Percentiles rank a stretch among this genome's conserved stretches.
phyloP scores from a whole-genome alignment of 495 filamentous ascomycete genomes.

The Aspergillus diversus region DNA sequence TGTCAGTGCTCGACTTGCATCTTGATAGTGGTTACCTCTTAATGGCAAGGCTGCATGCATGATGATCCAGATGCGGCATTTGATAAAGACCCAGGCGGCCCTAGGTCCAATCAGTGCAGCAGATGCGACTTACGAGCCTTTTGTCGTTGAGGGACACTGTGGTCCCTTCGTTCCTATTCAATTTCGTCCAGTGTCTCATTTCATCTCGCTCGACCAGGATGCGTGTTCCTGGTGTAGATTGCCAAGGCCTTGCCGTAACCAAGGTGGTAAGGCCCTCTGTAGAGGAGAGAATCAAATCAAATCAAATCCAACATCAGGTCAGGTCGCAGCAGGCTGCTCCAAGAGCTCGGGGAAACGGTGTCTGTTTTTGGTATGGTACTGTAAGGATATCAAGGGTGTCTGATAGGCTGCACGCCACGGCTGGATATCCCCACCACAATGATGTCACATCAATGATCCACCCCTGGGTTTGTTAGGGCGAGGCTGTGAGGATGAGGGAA shows the following conservation, averaged over 20 bases:
- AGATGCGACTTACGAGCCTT: not conserved
- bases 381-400: not conserved
- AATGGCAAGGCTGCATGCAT: constrained; percentile 12
- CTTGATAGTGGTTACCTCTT: not conserved
- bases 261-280: not conserved
- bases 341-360: too few relatives aligned
- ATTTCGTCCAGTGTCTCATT: constrained; percentile 6
- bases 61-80: constrained; percentile 13
- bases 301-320: too few relatives aligned
- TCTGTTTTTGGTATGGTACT: constrained; percentile 1
- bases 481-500: constrained; percentile 17
- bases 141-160: not conserved
- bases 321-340: too few relatives aligned
- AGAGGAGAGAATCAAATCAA: too few relatives aligned
- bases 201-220: not conserved
- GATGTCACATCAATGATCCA: constrained; percentile 18
- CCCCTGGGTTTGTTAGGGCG: constrained; percentile 2
- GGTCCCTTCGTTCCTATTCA: constrained; percentile 9
- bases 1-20: not conserved
- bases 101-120: constrained; percentile 7
- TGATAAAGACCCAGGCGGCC: not conserved
- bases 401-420: not conserved
- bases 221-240: constrained; percentile 1
- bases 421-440: constrained; percentile 3
- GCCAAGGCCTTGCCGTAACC: not conserved